Conservation (phyloP, 192 early-diverging fungal species). For the Entophlyctis helioformis region DNA sequence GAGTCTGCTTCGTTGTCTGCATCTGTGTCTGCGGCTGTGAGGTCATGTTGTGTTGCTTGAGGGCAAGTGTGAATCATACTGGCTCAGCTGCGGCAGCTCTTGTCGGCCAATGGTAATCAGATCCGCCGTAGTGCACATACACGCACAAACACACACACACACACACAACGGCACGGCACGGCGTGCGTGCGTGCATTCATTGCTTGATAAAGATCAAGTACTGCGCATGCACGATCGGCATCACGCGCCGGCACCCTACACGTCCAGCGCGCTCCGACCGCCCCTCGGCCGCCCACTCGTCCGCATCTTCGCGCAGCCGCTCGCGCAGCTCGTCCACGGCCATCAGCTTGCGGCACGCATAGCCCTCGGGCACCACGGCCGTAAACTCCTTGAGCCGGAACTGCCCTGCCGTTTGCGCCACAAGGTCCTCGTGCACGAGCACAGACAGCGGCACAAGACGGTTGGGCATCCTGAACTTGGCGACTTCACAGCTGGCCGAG, state of each 20-base stretch:
- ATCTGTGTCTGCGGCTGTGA: too few species aligned
- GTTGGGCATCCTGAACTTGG: background rate
- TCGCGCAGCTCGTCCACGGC: constrained; percentile 5
- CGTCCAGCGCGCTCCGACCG: constrained; percentile 3
- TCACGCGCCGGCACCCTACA: constrained; percentile 1
- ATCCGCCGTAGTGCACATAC: too few species aligned
- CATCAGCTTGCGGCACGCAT: constrained; percentile 13
- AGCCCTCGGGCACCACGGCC: constrained; percentile 55
- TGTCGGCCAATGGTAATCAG: too few species aligned
- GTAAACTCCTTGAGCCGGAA: constrained; percentile 56
- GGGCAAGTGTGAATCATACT: too few species aligned
- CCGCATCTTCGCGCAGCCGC: constrained; percentile 4
- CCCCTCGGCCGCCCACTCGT: constrained; percentile 10
- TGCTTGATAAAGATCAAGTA: constrained; percentile 5
- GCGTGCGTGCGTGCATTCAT: too few species aligned
- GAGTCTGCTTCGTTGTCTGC: too few species aligned
- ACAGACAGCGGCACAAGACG: constrained; percentile 9
- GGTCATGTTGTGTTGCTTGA: too few species aligned
- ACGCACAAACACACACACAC: too few species aligned
- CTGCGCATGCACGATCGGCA: constrained; percentile 19
- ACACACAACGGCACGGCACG: too few species aligned
- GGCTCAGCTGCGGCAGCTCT: too few species aligned
- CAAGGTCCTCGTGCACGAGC: constrained; percentile 13
- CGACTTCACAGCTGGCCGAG: background rate
- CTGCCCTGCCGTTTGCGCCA: constrained; percentile 5